Evolutionary conservation across 306 rosid genomes (phyloP).

Genomic region (Medicago lupulina): DNA sequence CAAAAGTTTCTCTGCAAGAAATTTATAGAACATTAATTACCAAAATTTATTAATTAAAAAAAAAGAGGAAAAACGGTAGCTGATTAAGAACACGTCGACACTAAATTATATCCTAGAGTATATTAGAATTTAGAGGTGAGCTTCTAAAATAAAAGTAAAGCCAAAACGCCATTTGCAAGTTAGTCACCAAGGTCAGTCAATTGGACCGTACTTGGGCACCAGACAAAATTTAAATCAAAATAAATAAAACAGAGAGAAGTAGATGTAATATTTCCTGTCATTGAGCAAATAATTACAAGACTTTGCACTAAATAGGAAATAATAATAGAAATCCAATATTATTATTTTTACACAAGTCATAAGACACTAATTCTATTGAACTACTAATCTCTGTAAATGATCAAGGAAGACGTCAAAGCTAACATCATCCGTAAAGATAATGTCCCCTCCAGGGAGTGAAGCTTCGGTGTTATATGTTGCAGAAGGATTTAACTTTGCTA

Average conservation of each 20-base stretch:
- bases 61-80: too few species aligned
- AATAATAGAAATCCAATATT: conserved; percentile 10
- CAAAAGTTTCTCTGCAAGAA: too few species aligned
- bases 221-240: too few species aligned
- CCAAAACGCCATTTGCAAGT: background rate
- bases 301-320: conserved; percentile 43
- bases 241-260: background rate
- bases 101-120: too few species aligned
- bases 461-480: conserved; percentile 82
- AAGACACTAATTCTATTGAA: conserved; percentile 58
- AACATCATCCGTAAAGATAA: conserved; percentile 91
- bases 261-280: background rate
- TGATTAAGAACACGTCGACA: too few species aligned
- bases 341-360: conserved; percentile 38
- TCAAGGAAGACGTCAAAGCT: conserved; percentile 96
- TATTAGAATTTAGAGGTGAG: too few species aligned
- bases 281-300: conserved; percentile 45
- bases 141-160: too few species aligned
- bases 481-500: conserved; percentile 91
- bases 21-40: too few species aligned
- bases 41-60: too few species aligned
- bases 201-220: background rate
- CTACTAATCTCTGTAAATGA: conserved; percentile 95
- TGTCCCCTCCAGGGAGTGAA: conserved; percentile 81
- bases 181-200: background rate